Conservation (phyloP, 495 filamentous ascomycete genomes). For the Talaromyces thailandensis region DNA sequence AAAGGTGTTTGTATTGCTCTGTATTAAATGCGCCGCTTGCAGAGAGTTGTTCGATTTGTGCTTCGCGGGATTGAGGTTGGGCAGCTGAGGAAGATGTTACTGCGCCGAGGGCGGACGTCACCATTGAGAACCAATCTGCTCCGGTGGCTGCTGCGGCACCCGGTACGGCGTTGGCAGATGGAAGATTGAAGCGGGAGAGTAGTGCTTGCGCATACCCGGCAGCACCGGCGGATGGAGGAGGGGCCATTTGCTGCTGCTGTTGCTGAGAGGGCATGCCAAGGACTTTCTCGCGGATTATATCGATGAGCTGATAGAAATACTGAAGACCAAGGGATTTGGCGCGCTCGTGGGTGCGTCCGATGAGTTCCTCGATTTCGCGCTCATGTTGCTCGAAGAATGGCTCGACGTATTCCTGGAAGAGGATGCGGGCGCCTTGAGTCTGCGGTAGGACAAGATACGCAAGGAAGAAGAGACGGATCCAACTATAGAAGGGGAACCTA, state of each 20-base stretch:
- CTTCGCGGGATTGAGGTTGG: constrained; percentile 19
- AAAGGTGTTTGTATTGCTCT: constrained; percentile 45
- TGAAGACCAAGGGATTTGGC: constrained; percentile 68
- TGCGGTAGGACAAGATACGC: constrained; percentile 97
- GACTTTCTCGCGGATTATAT: constrained; percentile 62
- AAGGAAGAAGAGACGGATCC: constrained; percentile 78
- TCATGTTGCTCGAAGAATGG: constrained; percentile 88
- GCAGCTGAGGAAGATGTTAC: constrained; percentile 21
- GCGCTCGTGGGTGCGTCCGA: constrained; percentile 70
- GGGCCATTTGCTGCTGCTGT: constrained; percentile 29
- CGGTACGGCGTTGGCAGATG: constrained; percentile 33
- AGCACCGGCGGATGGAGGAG: constrained; percentile 38
- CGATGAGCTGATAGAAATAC: constrained; percentile 73
- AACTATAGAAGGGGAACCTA: constrained; percentile 91
- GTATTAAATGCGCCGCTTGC: constrained; percentile 60
- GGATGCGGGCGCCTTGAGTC: constrained; percentile 75
- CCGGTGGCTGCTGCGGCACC: constrained; percentile 44
- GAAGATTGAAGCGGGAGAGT: constrained; percentile 78
- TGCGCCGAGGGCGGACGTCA: constrained; percentile 58
- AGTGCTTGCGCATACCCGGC: constrained; percentile 68
- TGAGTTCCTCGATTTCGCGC: constrained; percentile 79
- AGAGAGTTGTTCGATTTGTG: constrained; percentile 42
- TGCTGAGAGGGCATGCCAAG: constrained; percentile 54
- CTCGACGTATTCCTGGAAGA: constrained; percentile 80
- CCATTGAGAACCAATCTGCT: constrained; percentile 56